Percentiles rank a stretch among this genome's conserved stretches.
These are phyloP conservation scores for Handroanthus guayacan DNA, from an alignment of 257 asterid species.

Conservation along the genomic window DNA sequence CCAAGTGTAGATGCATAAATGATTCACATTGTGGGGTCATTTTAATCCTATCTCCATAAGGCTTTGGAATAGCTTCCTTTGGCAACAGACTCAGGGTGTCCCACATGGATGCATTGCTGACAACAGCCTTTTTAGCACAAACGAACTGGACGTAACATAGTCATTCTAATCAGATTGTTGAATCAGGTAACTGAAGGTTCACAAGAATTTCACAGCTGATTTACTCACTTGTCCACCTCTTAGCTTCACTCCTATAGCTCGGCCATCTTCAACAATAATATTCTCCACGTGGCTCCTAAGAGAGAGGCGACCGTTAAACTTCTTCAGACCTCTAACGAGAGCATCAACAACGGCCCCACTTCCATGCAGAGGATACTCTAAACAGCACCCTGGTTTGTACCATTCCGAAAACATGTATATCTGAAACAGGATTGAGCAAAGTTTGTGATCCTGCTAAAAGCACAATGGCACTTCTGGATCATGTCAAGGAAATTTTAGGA, in stretches of 20 bases:
- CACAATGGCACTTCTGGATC: not conserved
- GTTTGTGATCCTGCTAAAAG: not conserved
- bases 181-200: not conserved
- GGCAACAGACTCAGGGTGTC: slow-evolving; percentile 83
- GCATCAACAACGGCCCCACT: slow-evolving; percentile 90
- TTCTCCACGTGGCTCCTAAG: slow-evolving; percentile 85
- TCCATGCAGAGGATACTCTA: slow-evolving; percentile 94
- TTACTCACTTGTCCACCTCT: slow-evolving; percentile 86
- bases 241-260: slow-evolving; percentile 89
- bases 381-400: slow-evolving; percentile 90
- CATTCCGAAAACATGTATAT: slow-evolving; percentile 96
- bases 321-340: slow-evolving; percentile 82
- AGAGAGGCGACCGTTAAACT: slow-evolving; percentile 86
- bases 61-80: slow-evolving; percentile 66
- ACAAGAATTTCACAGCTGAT: slow-evolving; percentile 4
- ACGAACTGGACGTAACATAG: slow-evolving; percentile 62
- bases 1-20: slow-evolving; percentile 97
- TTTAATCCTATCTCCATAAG: slow-evolving; percentile 64
- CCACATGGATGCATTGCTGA: slow-evolving; percentile 99
- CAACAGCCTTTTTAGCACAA: slow-evolving; percentile 88
- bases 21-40: slow-evolving; percentile 92
- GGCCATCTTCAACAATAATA: slow-evolving; percentile 84
- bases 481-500: not conserved
- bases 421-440: slow-evolving; percentile 47
- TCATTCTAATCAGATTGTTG: not conserved